A percentile compares a stretch with the other conserved stretches of the same genome.
These are phyloP conservation scores for Metschnikowia bowlesiae DNA, from an alignment of 805 yeast genomes.

Conservation along the genomic window DNA sequence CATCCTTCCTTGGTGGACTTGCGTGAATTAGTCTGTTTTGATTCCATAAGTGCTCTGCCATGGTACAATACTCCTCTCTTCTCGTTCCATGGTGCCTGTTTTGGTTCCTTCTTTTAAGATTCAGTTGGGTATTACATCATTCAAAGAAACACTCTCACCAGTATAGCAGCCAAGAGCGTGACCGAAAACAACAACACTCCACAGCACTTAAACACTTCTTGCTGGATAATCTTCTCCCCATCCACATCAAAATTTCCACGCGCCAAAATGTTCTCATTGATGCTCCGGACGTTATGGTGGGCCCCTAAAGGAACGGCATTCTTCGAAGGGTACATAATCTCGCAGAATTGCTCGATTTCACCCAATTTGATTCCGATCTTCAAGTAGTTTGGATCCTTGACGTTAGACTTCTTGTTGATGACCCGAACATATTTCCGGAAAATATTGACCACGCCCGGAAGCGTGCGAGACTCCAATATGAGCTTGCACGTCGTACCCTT, in stretches of 20 bases:
- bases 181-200: slow-evolving; percentile 6
- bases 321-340: slow-evolving; percentile 61
- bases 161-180: slow-evolving; percentile 6
- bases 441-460: slow-evolving; percentile 69
- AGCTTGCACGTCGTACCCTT: slow-evolving; percentile 81
- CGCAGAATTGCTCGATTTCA: slow-evolving; percentile 83
- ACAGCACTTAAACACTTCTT: slow-evolving; percentile 19
- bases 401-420: slow-evolving; percentile 75
- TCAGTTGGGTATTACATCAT: background rate
- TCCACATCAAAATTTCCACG: slow-evolving; percentile 41
- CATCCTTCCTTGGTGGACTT: background rate
- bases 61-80: too few species aligned
- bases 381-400: slow-evolving; percentile 81
- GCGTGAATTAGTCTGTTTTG: too few species aligned
- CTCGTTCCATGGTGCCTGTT: too few species aligned
- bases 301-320: slow-evolving; percentile 49
- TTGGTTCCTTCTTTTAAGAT: too few species aligned
- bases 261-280: slow-evolving; percentile 28
- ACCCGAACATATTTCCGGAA: slow-evolving; percentile 69
- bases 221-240: slow-evolving; percentile 18
- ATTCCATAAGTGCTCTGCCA: too few species aligned
- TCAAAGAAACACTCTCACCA: slow-evolving; percentile 1
- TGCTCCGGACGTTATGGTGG: slow-evolving; percentile 31
- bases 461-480: slow-evolving; percentile 68
- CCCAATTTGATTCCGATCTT: slow-evolving; percentile 82